A percentile compares a stretch with the other conserved stretches of the same genome.
phyloP scores from a whole-genome alignment of 305 asterid genomes.

The Solanum aculeatissimum region DNA sequence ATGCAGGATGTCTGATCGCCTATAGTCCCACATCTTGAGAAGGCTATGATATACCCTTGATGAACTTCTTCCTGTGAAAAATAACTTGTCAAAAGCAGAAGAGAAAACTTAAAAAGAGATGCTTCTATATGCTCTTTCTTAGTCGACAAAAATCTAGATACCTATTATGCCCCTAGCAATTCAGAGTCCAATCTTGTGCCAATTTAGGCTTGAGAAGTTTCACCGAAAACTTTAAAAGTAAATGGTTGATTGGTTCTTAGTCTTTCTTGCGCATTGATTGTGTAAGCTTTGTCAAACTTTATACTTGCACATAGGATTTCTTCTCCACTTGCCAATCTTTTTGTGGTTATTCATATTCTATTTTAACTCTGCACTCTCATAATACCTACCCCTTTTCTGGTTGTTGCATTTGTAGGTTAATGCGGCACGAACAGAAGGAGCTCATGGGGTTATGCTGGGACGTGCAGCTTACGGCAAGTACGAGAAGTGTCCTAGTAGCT shows the following conservation, averaged over 20 bases:
- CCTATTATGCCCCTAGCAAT: not conserved
- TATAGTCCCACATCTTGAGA: not conserved
- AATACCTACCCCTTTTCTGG: not conserved
- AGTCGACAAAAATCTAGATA: not conserved
- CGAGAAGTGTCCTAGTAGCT: not conserved
- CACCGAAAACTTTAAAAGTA: not conserved
- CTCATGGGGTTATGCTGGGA: conserved; percentile 95
- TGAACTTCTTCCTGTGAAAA: not conserved
- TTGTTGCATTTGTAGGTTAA: conserved; percentile 32
- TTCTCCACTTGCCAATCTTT: not conserved
- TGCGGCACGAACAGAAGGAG: conserved; percentile 83
- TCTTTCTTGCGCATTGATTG: not conserved
- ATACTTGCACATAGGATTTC: not conserved
- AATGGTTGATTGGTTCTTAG: not conserved
- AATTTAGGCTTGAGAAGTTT: not conserved
- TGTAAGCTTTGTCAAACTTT: not conserved
- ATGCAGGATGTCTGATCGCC: not conserved
- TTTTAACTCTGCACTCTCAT: not conserved
- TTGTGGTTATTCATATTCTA: not conserved
- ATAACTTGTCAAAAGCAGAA: not conserved
- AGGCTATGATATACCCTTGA: not conserved
- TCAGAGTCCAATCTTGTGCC: not conserved
- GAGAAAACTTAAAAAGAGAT: not conserved
- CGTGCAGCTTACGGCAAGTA: conserved; percentile 83
- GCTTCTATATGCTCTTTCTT: not conserved